Percentiles rank a stretch among this genome's conserved stretches.
phyloP scores from a whole-genome alignment of 257 asterid genomes.

The Datura wrightii region DNA sequence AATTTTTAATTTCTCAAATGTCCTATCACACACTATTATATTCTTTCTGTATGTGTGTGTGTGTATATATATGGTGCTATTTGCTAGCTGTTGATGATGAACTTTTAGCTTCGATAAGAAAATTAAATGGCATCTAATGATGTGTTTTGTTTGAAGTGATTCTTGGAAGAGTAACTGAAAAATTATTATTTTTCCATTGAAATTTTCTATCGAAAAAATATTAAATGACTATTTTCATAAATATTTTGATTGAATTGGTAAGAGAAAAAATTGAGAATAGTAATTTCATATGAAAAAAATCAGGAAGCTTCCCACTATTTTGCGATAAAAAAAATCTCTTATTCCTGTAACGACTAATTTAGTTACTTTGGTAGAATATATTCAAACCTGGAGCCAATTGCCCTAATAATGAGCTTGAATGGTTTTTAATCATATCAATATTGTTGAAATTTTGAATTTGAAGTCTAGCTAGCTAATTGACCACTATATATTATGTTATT shows the following conservation, averaged over 20 bases:
- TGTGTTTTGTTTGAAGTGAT: constrained; percentile 32
- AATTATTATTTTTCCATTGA: too few species aligned
- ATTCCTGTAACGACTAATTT: too few species aligned
- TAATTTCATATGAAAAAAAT: too few species aligned
- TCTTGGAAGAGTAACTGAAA: too few species aligned
- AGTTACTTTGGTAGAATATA: background rate
- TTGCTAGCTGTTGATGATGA: background rate
- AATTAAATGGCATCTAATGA: constrained; percentile 25
- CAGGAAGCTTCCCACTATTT: too few species aligned
- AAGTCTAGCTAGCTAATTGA: background rate
- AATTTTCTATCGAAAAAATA: too few species aligned
- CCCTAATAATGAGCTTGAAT: constrained; percentile 52
- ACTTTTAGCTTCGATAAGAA: background rate
- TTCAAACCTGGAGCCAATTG: constrained; percentile 40
- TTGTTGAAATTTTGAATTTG: background rate
- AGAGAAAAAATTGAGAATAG: too few species aligned
- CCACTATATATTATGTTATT: background rate
- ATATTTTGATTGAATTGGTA: too few species aligned
- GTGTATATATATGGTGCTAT: background rate
- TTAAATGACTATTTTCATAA: too few species aligned
- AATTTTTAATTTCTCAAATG: background rate
- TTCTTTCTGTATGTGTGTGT: background rate
- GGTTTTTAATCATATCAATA: constrained; percentile 19
- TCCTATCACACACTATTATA: background rate
- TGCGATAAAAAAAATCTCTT: too few species aligned